Conservation (phyloP, 768 basidiomycete species). For the Exsudoporus frostii region DNA sequence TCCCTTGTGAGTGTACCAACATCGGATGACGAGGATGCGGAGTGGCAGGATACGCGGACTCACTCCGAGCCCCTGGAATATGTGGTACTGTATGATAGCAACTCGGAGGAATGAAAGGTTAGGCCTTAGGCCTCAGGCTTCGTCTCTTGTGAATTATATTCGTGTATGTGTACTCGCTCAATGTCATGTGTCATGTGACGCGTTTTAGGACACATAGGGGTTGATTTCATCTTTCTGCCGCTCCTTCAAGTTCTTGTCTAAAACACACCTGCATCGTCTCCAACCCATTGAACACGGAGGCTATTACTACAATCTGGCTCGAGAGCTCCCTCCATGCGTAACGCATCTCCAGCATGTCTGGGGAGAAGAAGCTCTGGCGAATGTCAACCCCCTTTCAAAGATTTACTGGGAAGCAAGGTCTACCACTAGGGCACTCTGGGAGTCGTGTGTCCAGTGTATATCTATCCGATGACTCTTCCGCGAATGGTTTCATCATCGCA, state of each 20-base stretch:
- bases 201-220: conserved; percentile 9
- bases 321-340: conserved; percentile 7
- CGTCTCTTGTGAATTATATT: background rate
- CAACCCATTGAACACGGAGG: background rate
- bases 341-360: conserved; percentile 16
- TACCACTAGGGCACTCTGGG: conserved; percentile 2
- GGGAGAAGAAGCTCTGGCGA: conserved; percentile 28
- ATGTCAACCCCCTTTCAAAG: conserved; percentile 23
- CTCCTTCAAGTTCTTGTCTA: no score
- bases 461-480: conserved; percentile 14
- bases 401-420: conserved; percentile 6
- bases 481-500: conserved; percentile 16
- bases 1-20: conserved; percentile 62
- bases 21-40: conserved; percentile 50
- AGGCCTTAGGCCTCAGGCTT: background rate
- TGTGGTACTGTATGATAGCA: conserved; percentile 70
- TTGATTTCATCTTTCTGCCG: background rate
- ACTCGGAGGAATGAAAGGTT: conserved; percentile 43
- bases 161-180: conserved; percentile 5
- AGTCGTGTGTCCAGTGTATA: conserved; percentile 21
- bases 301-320: background rate
- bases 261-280: background rate
- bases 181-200: conserved; percentile 8
- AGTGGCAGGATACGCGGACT: conserved; percentile 58
- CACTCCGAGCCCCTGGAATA: conserved; percentile 52